Base-by-base conservation (phyloP, 768 basidiomycete species). In the Russula emetica region DNA sequence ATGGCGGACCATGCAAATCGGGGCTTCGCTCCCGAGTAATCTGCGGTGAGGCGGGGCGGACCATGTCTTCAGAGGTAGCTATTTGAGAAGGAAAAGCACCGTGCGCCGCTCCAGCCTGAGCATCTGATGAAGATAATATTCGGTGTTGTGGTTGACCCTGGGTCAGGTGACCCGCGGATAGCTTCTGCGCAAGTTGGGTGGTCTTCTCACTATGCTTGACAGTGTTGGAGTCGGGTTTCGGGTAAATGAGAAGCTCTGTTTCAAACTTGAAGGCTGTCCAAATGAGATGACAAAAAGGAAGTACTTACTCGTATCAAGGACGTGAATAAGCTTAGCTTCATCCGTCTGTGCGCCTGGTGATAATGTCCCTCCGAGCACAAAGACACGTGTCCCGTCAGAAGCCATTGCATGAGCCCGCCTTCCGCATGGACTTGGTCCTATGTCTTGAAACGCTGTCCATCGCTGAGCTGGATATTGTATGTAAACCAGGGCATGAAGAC, bases 371-470 rank as follows among this genome's bases (percentile, higher is more conserved):
- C 97, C 97, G 14, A 99, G 82, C 5, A 99, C 94, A 69, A 92
- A 91, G 5, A 99, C 91, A 66, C 87, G 84, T 55, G 86, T 83
- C 36, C 92, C 93, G 72, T 90, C 87, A 18, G 91, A 86, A 8
- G 95, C 92, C 94, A 99, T 96, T 20, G 95, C 92, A 75, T 99
- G 97, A 2, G 96, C 97, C 9, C 92, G 94, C 56, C 97, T 83
- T 2, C 93, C 91, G 44, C 81, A 86, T 0, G 97, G 97, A 18
- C 92, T 84, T 18, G 96, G 95, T 0, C 97, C 97, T 96, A 98
- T 98, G 72, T 98, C 97, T 75, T 97, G 94, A 80, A 98, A 98
- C 92, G 94, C 98, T 76, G 94, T 98, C 97, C 97, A 99, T 70
- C 96, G 82, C 71, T 94, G 92, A 75, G 94, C 96, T 98, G 72